A percentile compares a stretch with the other conserved stretches of the same genome.
phyloP scores from a whole-genome alignment of 352 stramenopile species.

The Pythium rishiriense region DNA sequence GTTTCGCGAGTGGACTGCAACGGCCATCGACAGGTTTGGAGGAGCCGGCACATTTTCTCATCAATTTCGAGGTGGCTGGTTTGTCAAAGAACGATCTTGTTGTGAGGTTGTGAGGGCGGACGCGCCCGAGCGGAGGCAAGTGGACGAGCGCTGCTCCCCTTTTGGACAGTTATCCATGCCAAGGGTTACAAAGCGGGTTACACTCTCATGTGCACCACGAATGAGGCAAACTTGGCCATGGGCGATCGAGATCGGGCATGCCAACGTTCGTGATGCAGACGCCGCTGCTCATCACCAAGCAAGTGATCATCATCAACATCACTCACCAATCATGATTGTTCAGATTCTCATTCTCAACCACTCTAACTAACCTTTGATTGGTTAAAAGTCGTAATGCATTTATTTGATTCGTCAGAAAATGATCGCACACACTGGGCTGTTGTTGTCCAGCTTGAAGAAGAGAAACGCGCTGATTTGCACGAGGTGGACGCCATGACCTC shows the following conservation, averaged over 20 bases:
- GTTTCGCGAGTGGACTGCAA: not conserved
- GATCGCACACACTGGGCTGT: not conserved
- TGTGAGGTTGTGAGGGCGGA: conserved; percentile 14
- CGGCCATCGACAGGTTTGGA: not conserved
- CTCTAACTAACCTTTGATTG: not conserved
- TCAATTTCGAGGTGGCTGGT: not conserved
- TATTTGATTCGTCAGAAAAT: conserved; percentile 1
- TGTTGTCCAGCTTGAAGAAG: not conserved
- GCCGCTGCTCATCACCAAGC: no score
- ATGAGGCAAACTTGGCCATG: no score
- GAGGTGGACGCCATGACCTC: not conserved
- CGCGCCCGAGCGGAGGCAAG: not conserved
- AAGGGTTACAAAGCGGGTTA: not conserved
- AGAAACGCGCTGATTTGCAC: not conserved
- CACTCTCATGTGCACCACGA: not conserved
- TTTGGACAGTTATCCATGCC: not conserved
- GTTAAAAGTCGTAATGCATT: not conserved
- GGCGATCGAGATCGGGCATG: no score
- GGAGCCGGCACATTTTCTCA: not conserved
- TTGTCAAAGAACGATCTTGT: conserved; percentile 9
- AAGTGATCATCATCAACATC: not conserved
- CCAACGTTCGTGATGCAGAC: not conserved
- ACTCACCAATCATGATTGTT: no score
- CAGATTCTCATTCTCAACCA: not conserved
- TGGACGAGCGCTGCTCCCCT: not conserved